Evolutionary conservation across 208 protist species (phyloP).

Genomic region (Leishmania guyanensis): DNA sequence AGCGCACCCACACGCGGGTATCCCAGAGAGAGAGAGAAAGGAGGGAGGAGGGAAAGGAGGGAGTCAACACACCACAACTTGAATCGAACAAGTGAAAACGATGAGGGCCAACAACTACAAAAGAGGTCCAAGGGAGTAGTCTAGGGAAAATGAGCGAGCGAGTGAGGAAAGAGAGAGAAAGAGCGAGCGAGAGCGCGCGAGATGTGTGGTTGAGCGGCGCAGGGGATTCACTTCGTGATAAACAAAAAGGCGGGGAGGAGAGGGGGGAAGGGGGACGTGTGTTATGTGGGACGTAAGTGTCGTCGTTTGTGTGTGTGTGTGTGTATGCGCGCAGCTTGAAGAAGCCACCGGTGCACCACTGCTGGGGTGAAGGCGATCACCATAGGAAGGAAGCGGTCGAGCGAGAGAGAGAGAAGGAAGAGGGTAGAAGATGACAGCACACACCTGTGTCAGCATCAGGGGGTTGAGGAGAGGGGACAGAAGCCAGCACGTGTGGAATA

Average conservation of each 20-base stretch:
- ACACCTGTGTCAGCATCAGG: no score
- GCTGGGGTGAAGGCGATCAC: background rate
- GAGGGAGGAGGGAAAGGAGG: background rate
- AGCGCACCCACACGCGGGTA: background rate
- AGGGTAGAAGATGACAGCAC: background rate
- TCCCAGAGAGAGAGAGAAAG: background rate
- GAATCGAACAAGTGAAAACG: no score
- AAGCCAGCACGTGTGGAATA: background rate
- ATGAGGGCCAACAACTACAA: no score
- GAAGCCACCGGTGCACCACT: background rate
- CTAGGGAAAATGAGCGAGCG: background rate
- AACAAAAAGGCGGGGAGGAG: background rate
- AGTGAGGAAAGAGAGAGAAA: no score
- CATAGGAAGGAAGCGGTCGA: background rate
- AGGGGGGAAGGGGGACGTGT: background rate
- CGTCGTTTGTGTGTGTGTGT: background rate
- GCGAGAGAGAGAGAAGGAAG: background rate
- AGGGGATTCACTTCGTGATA: background rate
- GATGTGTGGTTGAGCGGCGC: background rate
- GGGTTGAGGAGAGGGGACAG: background rate
- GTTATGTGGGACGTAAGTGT: background rate
- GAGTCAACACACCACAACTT: no score
- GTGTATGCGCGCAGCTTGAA: conserved; percentile 1
- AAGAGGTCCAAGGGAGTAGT: no score
- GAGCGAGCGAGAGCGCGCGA: no score